Evolutionary conservation across 108 stramenopile species (phyloP), one percentile per base, ranked within the genome.

Genomic region (Skeletonema tropicum): DNA sequence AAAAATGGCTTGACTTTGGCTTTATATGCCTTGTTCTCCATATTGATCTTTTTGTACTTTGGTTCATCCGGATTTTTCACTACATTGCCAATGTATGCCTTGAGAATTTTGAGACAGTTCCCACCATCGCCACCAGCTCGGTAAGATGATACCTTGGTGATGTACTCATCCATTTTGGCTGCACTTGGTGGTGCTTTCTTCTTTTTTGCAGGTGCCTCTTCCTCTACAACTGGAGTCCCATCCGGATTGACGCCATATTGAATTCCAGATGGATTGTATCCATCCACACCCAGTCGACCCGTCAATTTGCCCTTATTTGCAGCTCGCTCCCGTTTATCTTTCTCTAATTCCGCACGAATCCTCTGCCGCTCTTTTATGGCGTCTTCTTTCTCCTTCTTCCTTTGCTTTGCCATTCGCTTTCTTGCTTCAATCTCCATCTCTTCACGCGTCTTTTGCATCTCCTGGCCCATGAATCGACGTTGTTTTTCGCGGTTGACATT

Each of bases 51-150:
- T 63, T 85, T 82, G 88, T 85, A 97, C 65, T 93, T 95, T 25
- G 80, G 79, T 49, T 95, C 94, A 42, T 83, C 83, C 0, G 97
- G 96, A 41, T 96, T 80, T 57, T 96, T 93, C 21, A 87, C 92
- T 12, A 95, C 88, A 73, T 97, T 98, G 73, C 89, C 89, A 49
- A 98, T 80, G 71, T 95, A 96, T 3, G 87, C 78, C 45, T 85
- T 76, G 13, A 97, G 85, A 19, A 96, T 87, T 79, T 96, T 96
- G 63, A 98, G 88, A 68, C 96, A 96, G 36, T 86, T 92, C 2
- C 88, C 93, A n/a, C 97, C 97, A 72, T 96, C 96, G 6, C 96
- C 97, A 25, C 94, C 97, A 31, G 94, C 94, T 48, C 91, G 83
- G 68, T 96, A 93, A 15, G 83, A 84, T n/a, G 89, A 81, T 10